Evolutionary conservation across 208 protist species (phyloP).

Genomic region (Crithidia bombi): DNA sequence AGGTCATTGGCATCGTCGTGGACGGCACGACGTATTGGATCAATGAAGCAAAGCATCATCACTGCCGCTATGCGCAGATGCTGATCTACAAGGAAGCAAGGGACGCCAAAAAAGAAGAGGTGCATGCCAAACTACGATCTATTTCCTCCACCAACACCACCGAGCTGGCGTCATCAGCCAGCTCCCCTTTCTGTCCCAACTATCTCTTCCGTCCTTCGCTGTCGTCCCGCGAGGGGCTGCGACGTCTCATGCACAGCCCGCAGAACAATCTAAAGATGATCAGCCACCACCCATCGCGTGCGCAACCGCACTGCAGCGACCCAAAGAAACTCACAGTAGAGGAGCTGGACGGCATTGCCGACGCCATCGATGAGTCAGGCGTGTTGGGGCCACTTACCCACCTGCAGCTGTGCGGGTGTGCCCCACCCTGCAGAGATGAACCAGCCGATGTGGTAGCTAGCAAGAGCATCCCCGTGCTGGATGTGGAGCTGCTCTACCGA

Average conservation of each 20-base stretch:
- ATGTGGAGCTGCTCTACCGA: conserved; percentile 65
- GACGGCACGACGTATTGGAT: conserved; percentile 46
- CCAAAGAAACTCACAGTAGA: conserved; percentile 15
- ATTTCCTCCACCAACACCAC: no score
- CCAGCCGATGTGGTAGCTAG: background rate
- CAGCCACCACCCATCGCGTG: conserved; percentile 26
- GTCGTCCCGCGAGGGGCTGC: conserved; percentile 40
- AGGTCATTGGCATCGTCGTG: conserved; percentile 61
- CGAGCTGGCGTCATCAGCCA: no score
- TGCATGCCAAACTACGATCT: no score
- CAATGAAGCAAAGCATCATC: conserved; percentile 45
- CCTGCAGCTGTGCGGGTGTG: conserved; percentile 61
- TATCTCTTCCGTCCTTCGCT: conserved; percentile 37
- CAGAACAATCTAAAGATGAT: conserved; percentile 58
- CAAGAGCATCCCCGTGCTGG: conserved; percentile 42
- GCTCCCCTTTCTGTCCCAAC: conserved; percentile 70
- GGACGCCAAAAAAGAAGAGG: conserved; percentile 1
- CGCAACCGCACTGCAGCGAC: conserved; percentile 7
- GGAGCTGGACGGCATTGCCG: conserved; percentile 42
- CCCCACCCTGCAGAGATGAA: conserved; percentile 5
- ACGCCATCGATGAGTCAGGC: conserved; percentile 48
- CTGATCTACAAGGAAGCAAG: conserved; percentile 41
- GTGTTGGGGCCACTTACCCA: conserved; percentile 44
- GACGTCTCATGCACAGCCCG: conserved; percentile 31
- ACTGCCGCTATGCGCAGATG: conserved; percentile 75